phyloP scores from a whole-genome alignment of 768 basidiomycete genomes.

The Termitomyces sp. region DNA sequence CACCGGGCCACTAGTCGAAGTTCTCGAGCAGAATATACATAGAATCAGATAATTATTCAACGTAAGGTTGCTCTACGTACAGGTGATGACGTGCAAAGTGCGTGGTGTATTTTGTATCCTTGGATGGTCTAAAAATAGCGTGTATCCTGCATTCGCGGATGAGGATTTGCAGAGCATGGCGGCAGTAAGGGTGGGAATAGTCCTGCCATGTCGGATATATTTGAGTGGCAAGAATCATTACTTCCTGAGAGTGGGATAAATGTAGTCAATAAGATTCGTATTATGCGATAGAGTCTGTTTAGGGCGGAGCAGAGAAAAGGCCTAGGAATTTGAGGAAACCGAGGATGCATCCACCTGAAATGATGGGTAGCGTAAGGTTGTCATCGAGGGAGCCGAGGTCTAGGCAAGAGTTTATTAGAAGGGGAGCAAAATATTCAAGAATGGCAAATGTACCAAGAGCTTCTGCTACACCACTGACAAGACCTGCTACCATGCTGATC shows the following conservation, averaged over 20 bases:
- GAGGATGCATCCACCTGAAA: constrained; percentile 63
- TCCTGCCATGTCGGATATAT: neutral
- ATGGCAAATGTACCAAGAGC: constrained; percentile 63
- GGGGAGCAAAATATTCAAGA: neutral
- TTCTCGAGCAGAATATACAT: neutral
- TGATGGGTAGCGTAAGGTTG: constrained; percentile 84
- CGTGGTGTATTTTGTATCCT: neutral
- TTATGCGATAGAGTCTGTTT: neutral
- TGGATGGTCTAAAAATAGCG: neutral
- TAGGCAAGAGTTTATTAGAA: constrained; percentile 24
- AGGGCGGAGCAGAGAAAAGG: constrained; percentile 20
- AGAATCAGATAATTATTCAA: neutral
- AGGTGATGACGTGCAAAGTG: neutral
- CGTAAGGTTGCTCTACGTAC: neutral
- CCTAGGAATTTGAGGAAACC: constrained; percentile 37
- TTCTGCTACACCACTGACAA: constrained; percentile 84
- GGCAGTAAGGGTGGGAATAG: neutral
- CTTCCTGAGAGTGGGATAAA: neutral
- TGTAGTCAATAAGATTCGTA: neutral
- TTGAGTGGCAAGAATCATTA: neutral
- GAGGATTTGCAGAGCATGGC: neutral
- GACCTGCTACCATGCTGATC: constrained; percentile 60
- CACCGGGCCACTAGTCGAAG: no score
- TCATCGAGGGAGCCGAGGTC: constrained; percentile 85
- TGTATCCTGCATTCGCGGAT: neutral